Conservation (phyloP, 352 stramenopile genomes). For the Globisporangium takayamanum region DNA sequence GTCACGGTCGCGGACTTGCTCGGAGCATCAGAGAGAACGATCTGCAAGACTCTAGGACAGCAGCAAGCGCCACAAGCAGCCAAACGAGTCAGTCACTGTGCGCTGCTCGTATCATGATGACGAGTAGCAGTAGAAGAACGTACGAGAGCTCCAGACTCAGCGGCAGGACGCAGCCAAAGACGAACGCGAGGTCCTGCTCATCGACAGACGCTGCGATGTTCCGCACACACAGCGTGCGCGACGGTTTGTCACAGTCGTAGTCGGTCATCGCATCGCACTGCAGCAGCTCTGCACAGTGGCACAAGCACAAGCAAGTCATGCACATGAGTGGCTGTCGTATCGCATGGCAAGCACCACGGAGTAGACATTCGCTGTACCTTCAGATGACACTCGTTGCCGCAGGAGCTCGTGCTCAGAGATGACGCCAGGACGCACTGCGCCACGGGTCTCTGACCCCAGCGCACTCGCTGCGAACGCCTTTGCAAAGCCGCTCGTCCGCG, state of each 20-base stretch:
- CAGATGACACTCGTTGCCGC: constrained; percentile 20
- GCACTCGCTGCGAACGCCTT: constrained; percentile 18
- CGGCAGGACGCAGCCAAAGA: constrained; percentile 55
- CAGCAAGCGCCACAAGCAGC: neutral
- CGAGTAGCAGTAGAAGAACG: neutral
- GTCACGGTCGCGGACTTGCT: constrained; percentile 10
- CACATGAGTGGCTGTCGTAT: no score
- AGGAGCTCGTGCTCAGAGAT: constrained; percentile 57
- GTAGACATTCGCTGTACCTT: constrained; percentile 18
- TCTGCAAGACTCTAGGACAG: constrained; percentile 6
- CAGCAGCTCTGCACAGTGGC: constrained; percentile 17
- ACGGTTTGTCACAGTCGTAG: constrained; percentile 30
- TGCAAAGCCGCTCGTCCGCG: constrained; percentile 5
- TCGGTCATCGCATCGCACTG: constrained; percentile 27
- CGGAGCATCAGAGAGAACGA: constrained; percentile 4
- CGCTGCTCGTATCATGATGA: neutral
- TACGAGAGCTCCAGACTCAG: constrained; percentile 29
- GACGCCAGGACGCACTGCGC: constrained; percentile 30
- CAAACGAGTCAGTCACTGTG: neutral
- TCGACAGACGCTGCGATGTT: constrained; percentile 45
- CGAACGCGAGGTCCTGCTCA: constrained; percentile 41
- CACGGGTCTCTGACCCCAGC: neutral
- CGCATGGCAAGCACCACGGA: neutral
- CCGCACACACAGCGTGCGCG: constrained; percentile 22
- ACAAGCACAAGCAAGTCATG: neutral